These are phyloP conservation scores for Phytopythium aichiense DNA, from an alignment of 352 stramenopile species.

Conservation along the genomic window DNA sequence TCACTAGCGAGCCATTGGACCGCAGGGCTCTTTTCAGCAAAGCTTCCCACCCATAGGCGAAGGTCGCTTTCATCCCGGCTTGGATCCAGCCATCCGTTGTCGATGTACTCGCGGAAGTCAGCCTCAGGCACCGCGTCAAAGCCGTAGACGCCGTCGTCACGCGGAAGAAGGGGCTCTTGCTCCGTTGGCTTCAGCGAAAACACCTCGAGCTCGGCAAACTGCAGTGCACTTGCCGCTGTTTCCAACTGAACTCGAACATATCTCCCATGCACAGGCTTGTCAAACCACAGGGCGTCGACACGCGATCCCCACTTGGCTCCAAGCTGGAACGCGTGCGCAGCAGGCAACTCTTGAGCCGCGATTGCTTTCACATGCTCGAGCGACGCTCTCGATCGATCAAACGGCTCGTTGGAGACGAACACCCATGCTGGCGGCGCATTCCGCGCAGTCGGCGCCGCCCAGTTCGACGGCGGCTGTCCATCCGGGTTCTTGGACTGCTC, in stretches of 20 bases:
- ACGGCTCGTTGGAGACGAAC: slow-evolving; percentile 48
- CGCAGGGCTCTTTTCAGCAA: slow-evolving; percentile 40
- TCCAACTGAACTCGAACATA: slow-evolving; percentile 65
- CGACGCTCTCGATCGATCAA: slow-evolving; percentile 14
- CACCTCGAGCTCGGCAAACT: slow-evolving; percentile 70
- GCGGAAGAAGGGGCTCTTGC: slow-evolving; percentile 6
- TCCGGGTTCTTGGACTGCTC: slow-evolving; percentile 44
- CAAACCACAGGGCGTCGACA: slow-evolving; percentile 20
- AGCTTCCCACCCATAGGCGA: slow-evolving; percentile 70
- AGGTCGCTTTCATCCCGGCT: slow-evolving; percentile 23
- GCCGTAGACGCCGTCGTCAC: slow-evolving; percentile 64
- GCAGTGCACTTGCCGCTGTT: slow-evolving; percentile 28
- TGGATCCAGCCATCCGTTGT: slow-evolving; percentile 63
- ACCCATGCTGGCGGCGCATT: slow-evolving; percentile 41
- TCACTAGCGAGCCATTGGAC: slow-evolving; percentile 42
- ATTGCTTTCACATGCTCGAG: slow-evolving; percentile 18
- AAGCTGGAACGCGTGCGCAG: slow-evolving; percentile 19
- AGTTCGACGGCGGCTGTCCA: slow-evolving; percentile 36
- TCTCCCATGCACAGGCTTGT: slow-evolving; percentile 17
- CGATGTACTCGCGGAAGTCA: slow-evolving; percentile 45
- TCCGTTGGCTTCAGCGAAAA: slow-evolving; percentile 14
- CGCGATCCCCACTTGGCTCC: slow-evolving; percentile 19
- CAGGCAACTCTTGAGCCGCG: not conserved
- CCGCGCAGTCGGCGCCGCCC: slow-evolving; percentile 21
- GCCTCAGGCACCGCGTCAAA: slow-evolving; percentile 26